Base-by-base conservation (phyloP, 2,329 filamentous ascomycete species). In the Chalaropsis thielavioides region DNA sequence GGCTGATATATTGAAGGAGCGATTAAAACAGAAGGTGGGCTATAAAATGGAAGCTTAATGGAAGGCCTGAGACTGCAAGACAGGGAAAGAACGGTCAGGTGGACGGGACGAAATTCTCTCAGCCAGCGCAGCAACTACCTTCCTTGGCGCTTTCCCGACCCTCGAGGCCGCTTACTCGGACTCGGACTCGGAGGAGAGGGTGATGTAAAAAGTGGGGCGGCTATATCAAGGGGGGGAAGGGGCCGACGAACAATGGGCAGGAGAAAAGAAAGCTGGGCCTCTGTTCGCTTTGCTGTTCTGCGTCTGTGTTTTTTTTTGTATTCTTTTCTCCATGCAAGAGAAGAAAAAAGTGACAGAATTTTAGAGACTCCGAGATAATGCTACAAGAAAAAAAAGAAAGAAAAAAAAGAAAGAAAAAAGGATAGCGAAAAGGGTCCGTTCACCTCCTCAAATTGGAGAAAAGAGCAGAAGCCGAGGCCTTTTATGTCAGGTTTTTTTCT, bases 271-370 rank as follows among this genome's bases (percentile, higher is more conserved):
- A 31, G 31, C 3, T 6, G 31, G 31, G 31, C 31, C 31, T 31
- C 3, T 31, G 31, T 31, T 31, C 31, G 31, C 22, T 40, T 19
- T 43, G 10, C 38, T 41, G 46, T 51, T 22, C 24, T 35, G 31
- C 27, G 54, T 38, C 54, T 35, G 54, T 58, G 31, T 38, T 27
- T 58, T 27, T 17, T 31, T 5, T 44, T 61, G 22, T 27, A n/a
- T 58, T 58, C 54, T 58, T 58, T 31, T 58, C 54, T 58, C 54
- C 54, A 58, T 58, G 54, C 54, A 63, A 22, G 69, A 63, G 68
- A 61, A 51, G 15, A 46, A 10, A 27, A 19, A 17, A 19, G 15
- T 58, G 27, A 58, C 35, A 64, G 31, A 51, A 31, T 51, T 40
- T 22, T 6, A 63, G 46, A 24, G 15, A 58, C 35, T 7, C 35